Base-by-base conservation (phyloP, 2,329 filamentous ascomycete species). In the Phialophora expanda region DNA sequence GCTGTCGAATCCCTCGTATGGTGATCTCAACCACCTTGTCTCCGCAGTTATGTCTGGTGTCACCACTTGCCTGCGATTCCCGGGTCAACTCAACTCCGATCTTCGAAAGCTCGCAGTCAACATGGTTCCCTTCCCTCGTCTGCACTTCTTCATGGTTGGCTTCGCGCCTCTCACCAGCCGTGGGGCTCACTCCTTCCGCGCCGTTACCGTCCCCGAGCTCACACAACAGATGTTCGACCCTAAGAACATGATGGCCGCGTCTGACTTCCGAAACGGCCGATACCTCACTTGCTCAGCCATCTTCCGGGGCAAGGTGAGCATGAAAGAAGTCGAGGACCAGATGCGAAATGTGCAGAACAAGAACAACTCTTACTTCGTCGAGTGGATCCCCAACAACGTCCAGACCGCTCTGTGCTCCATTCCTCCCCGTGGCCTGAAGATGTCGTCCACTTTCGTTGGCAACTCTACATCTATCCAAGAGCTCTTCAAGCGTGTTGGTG, bases 231-330 rank as follows among this genome's bases (percentile, higher is more conserved):
- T 99, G 93, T 99, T 96, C 87, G 95, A 99, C 86, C 94, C 95
- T 78, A 99, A 98, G 93, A 99, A 99, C 90, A 99, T 99, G 94
- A 99, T 99, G 95, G 95, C 95, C 84, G 95, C 95, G 73, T 96
- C 93, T 71, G 95, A 99, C 86, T 99, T 99, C 93, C 92, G 95
- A 78, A 99, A 98, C 83, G 95, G 95, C 82, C 95, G 95, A 78
- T 99, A 99, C 87, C 89, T 99, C 78, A 99, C 95, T 75, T 99
- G 95, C 90, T 98, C 90, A 81, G 93, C 95, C 80, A 97, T 99
- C 84, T 99, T 99, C 92, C 95, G 95, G 83, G 95, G 95, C 78
- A 97, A 97, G 87, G 92, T 99, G 80, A 96, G 94, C 80, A 98
- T 98, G 95, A 98, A 98, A 89, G 95, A 99, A 86, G 95, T 99